phyloP scores from a whole-genome alignment of 2,329 filamentous ascomycete species.

The Thielaviopsis ethacetica region DNA sequence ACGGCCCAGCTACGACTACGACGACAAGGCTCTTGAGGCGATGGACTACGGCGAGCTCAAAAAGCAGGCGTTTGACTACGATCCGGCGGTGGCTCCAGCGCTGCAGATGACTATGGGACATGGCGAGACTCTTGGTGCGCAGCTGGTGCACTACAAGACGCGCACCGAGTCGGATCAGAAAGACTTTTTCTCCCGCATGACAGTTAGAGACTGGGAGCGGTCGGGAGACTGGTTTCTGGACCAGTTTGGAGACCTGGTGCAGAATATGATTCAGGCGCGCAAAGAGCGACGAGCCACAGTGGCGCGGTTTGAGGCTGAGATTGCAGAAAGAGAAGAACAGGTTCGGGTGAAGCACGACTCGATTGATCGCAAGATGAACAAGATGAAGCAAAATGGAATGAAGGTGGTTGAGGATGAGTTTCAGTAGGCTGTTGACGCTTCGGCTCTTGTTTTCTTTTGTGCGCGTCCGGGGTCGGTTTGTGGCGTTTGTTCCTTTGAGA shows the following conservation, averaged over 20 bases:
- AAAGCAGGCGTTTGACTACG: conserved; percentile 38
- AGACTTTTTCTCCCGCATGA: conserved; percentile 35
- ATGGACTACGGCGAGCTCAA: conserved; percentile 37
- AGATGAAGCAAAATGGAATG: conserved; percentile 39
- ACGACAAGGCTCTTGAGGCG: conserved; percentile 34
- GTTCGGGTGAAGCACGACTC: conserved; percentile 35
- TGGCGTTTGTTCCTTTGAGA: background rate
- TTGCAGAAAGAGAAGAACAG: conserved; percentile 35
- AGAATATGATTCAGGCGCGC: conserved; percentile 30
- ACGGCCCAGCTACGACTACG: conserved; percentile 34
- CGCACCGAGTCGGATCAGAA: conserved; percentile 30
- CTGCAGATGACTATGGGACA: conserved; percentile 20
- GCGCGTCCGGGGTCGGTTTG: background rate
- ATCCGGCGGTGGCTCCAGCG: conserved; percentile 28
- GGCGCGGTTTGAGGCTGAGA: conserved; percentile 36
- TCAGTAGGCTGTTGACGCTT: background rate
- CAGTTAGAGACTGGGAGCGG: conserved; percentile 40
- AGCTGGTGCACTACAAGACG: conserved; percentile 32
- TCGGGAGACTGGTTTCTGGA: conserved; percentile 44
- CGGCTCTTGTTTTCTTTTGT: background rate
- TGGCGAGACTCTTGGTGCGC: conserved; percentile 28
- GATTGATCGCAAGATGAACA: conserved; percentile 37
- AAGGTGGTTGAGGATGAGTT: conserved; percentile 28
- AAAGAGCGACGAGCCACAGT: conserved; percentile 33
- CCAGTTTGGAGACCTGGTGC: conserved; percentile 34